Base-by-base conservation (phyloP, 768 basidiomycete species). In the Termitomyces sp. region DNA sequence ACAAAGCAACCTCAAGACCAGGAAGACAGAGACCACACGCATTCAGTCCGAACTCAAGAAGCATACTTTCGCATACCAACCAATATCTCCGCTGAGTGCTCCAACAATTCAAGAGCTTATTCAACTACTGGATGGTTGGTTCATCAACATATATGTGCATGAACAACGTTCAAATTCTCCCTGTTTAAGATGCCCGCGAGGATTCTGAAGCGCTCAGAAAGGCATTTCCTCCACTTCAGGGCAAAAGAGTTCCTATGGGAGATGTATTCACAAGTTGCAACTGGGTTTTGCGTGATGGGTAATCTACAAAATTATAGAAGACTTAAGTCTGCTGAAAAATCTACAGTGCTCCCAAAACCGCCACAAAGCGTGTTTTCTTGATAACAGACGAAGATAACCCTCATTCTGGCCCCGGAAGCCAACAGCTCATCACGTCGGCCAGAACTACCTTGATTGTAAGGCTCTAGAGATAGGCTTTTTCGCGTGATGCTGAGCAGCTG, bases 221-320 rank as follows among this genome's bases (percentile, higher is more conserved):
- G 10, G 75, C 73, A n/a, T 95, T 89, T 68, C 86, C 84, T 41
- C 92, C 86, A 1, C 61, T 85, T 35, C 67, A 61, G n/a, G 73
- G 75, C 34, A 84, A 79, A 53, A 80, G 81, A 53, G 81, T 90
- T 21, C 83, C 94, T 0, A 85, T 95, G 73, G 92, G 92, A 17
- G 92, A 95, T 61, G 90, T 95, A 0, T 90, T 98, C 69, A 92
- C 87, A 0, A 90, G 89, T 60, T 94, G 93, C 63, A 95, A 93
- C 60, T 90, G 88, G 84, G 81, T 94, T 19, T 77, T 98, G 53
- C 86, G 94, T 23, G 90, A 94, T 65, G 87, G 90, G 96, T 97
- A 59, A 57, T 38, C 8, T 45, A 9, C 25, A 19, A 10, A 32
- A 49, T 43, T 8, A 4, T 23, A 14, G 8, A 27, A 27, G 6